Percentiles rank a stretch among this genome's conserved stretches.
Evolutionary conservation across 768 basidiomycete genomes (phyloP).

Genomic region (Rhodosporidiobolus sp.): DNA sequence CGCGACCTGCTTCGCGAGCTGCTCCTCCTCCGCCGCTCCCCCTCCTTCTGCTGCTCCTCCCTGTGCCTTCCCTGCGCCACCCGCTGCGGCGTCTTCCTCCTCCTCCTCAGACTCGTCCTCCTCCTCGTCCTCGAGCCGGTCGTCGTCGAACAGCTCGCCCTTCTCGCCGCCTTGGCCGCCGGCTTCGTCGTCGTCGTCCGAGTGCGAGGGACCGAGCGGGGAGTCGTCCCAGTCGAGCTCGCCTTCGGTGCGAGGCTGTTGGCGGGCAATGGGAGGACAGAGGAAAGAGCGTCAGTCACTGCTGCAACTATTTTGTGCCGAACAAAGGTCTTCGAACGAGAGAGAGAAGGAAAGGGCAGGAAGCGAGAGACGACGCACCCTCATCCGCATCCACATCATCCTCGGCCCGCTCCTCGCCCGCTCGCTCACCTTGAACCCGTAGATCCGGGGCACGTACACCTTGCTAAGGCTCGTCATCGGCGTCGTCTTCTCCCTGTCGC

Average conservation of each 20-base stretch:
- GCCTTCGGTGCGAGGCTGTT: slow-evolving; percentile 32
- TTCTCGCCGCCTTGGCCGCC: slow-evolving; percentile 14
- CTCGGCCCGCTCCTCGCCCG: slow-evolving; percentile 89
- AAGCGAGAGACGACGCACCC: slow-evolving; percentile 47
- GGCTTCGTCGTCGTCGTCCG: background rate
- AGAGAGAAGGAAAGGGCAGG: background rate
- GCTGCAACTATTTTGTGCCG: background rate
- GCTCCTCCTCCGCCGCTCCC: background rate
- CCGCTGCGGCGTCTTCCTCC: slow-evolving; percentile 7
- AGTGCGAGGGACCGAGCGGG: too few species aligned
- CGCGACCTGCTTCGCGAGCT: background rate
- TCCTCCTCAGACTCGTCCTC: slow-evolving; percentile 26
- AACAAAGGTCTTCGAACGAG: too few species aligned
- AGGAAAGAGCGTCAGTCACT: background rate
- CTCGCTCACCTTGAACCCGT: slow-evolving; percentile 96
- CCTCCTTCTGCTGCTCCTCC: slow-evolving; percentile 3
- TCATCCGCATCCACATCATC: slow-evolving; percentile 91
- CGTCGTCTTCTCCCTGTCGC: slow-evolving; percentile 25
- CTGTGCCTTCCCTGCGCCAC: background rate
- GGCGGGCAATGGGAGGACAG: too few species aligned
- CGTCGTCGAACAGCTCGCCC: slow-evolving; percentile 29
- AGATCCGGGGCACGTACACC: slow-evolving; percentile 87
- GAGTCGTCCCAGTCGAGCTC: slow-evolving; percentile 38
- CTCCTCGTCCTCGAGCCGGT: slow-evolving; percentile 25
- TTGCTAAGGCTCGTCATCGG: slow-evolving; percentile 49